Percentiles rank a stretch among this genome's conserved stretches.
Conservation (phyloP, 1,284 basidiomycete genomes). For the Pyrrhoderma noxium region DNA sequence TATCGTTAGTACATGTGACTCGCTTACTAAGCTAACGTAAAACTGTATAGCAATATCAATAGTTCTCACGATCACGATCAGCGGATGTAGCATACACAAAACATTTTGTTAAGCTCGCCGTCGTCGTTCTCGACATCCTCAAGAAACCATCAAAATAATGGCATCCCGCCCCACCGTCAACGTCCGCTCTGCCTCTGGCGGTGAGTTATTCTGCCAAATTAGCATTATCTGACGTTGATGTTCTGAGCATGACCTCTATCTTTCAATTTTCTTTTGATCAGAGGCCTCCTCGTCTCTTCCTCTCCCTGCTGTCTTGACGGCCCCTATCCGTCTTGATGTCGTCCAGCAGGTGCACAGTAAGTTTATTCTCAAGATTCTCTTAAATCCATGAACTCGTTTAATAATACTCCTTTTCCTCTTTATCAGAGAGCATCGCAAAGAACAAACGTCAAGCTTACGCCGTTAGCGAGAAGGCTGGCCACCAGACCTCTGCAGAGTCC, state of each 20-base stretch:
- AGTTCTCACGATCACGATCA: too few relatives aligned
- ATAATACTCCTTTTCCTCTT: background rate
- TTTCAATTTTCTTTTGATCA: constrained; percentile 25
- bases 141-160: constrained; percentile 44
- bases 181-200: constrained; percentile 71
- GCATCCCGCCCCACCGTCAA: constrained; percentile 86
- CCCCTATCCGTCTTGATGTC: constrained; percentile 97
- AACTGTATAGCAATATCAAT: too few relatives aligned
- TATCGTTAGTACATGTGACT: too few relatives aligned
- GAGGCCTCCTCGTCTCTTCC: constrained; percentile 87
- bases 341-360: constrained; percentile 97
- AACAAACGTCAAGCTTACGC: constrained; percentile 98
- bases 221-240: background rate
- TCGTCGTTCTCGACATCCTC: constrained; percentile 20
- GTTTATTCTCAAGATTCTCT: constrained; percentile 31
- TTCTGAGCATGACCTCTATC: constrained; percentile 7
- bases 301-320: constrained; percentile 95
- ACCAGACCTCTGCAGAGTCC: constrained; percentile 98
- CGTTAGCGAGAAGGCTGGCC: constrained; percentile 96
- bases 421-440: constrained; percentile 92
- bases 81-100: background rate
- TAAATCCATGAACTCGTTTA: background rate
- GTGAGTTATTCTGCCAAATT: constrained; percentile 32
- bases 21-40: too few relatives aligned
- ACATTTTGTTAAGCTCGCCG: background rate